Percentiles rank a stretch among this genome's conserved stretches.
These are phyloP conservation scores for Metarhizium album DNA, from an alignment of 2,329 filamentous ascomycete species.

Conservation along the genomic window DNA sequence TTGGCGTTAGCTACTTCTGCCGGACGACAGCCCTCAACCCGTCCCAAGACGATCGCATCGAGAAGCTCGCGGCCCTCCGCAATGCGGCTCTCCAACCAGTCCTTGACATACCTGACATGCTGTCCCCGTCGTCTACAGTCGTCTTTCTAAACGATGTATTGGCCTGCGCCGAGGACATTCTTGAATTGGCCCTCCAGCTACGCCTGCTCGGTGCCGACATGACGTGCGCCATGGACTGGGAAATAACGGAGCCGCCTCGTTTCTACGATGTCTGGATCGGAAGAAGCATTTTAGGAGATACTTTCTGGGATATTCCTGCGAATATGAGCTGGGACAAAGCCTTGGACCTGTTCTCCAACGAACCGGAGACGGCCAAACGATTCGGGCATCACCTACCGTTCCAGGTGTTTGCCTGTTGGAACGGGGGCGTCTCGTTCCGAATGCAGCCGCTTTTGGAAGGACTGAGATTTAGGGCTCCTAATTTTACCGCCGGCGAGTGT, in stretches of 20 bases:
- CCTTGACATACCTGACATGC: conserved; percentile 15
- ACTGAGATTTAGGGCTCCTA: conserved; percentile 15
- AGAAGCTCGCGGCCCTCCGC: conserved; percentile 37
- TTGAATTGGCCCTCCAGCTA: conserved; percentile 43
- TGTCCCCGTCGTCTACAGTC: conserved; percentile 28
- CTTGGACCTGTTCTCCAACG: conserved; percentile 42
- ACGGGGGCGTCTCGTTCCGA: conserved; percentile 39
- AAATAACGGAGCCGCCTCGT: conserved; percentile 24
- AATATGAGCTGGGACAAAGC: conserved; percentile 38
- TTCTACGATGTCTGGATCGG: conserved; percentile 50
- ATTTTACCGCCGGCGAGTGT: conserved; percentile 30
- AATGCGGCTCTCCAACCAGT: conserved; percentile 42
- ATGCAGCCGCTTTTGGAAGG: conserved; percentile 33
- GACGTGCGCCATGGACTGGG: conserved; percentile 51
- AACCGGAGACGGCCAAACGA: conserved; percentile 22
- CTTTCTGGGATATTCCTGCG: conserved; percentile 41
- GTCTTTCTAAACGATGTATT: conserved; percentile 46
- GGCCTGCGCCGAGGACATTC: conserved; percentile 41
- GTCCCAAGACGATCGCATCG: conserved; percentile 30
- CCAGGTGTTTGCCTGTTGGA: conserved; percentile 53
- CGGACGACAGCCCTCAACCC: conserved; percentile 32
- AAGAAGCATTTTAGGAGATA: conserved; percentile 39
- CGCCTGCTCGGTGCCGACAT: conserved; percentile 37
- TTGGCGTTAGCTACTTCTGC: conserved; percentile 31
- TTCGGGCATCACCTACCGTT: conserved; percentile 32